Base-by-base conservation (phyloP, 2,329 filamentous ascomycete genomes). In the Graphiopsis chlorocephala region DNA sequence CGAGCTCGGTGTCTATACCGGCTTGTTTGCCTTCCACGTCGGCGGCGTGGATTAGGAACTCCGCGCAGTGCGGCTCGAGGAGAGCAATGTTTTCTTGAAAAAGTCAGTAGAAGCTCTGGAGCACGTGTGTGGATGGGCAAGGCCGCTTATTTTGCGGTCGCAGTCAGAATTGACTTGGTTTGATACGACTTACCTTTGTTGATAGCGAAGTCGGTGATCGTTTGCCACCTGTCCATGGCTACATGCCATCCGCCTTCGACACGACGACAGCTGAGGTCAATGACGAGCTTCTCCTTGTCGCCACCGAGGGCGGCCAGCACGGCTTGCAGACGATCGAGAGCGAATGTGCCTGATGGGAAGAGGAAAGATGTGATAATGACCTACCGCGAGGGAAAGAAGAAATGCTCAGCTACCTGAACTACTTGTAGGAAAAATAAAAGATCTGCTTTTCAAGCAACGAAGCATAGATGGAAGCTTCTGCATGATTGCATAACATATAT, bases 191-290 rank as follows among this genome's bases (percentile, higher is more conserved):
- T 79, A 93, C 94, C 91, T 83, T 91, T 83, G 68, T 89, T 94
- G 69, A 99, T 88, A 76, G 97, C 92, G 88, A 97, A 96, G 73
- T 97, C 92, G 1, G 95, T 98, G 64, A 98, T 89, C 1, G 92
- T 97, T 83, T 98, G 95, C 95, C 95, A 99, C 78, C 96, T 96
- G 78, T 99, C 92, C 90, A 96, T 99, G 63, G 95, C 94, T n/a
- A 99, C 95, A 73, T 91, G 93, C 95, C 95, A 99, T 45, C 82
- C 89, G 64, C 89, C 83, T 42, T 84, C 90, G 66, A 88, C 89
- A 65, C 88, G 84, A 60, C 95, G 88, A 76, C 95, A 99, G 78
- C 93, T 97, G 26, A 99, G 85, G 75, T 99, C 95, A 75, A 99
- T 93, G 70, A 99, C 94, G 57, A 99, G 86, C 78, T 91, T 95